Conservation (phyloP, 371 early-diverging fungal genomes). For the Apophysomyces elegans region DNA sequence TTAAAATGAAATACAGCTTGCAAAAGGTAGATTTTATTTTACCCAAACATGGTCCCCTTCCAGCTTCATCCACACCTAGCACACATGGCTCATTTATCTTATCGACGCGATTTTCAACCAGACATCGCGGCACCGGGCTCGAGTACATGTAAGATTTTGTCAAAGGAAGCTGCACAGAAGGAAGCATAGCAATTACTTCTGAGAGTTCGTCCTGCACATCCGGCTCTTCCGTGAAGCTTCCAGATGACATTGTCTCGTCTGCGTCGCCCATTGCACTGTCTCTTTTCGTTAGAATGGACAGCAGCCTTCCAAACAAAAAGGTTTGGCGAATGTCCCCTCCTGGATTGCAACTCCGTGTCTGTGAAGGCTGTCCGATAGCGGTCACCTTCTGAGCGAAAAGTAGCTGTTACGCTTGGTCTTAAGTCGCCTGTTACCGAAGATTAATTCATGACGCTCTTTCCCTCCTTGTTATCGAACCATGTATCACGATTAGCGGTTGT, state of each 20-base stretch:
- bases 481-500: conserved; percentile 23
- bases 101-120: conserved; percentile 19
- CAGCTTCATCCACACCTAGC: conserved; percentile 99
- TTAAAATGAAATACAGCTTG: background rate
- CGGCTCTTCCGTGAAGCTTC: background rate
- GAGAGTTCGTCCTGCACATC: background rate
- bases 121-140: conserved; percentile 32
- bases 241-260: background rate
- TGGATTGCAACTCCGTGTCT: too few species aligned
- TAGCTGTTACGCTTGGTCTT: too few species aligned
- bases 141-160: conserved; percentile 40
- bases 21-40: conserved; percentile 1
- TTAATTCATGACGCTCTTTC: background rate
- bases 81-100: conserved; percentile 62
- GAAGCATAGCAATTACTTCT: conserved; percentile 16
- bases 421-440: too few species aligned
- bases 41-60: conserved; percentile 98
- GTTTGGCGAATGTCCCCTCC: background rate
- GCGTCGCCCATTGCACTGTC: background rate
- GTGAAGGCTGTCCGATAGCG: background rate
- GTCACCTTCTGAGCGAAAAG: too few species aligned
- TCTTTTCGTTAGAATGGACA: background rate
- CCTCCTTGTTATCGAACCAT: background rate
- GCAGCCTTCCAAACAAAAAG: background rate
- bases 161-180: conserved; percentile 48